phyloP scores from a whole-genome alignment of 495 filamentous ascomycete genomes.

The Daldinia grandis region DNA sequence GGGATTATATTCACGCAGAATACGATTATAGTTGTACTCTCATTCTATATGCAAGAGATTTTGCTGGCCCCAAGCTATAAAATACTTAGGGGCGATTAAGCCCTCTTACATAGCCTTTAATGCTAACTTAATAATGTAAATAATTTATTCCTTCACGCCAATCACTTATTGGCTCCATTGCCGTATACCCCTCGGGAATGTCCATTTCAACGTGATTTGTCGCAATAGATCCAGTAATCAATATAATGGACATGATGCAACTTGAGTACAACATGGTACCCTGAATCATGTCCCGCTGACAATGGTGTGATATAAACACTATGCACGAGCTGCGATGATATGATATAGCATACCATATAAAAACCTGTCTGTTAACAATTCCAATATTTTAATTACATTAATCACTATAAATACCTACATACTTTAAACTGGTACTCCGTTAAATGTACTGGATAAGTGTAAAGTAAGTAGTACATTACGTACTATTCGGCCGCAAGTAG shows the following conservation, averaged over 20 bases:
- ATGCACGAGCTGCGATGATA: background rate
- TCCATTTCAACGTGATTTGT: background rate
- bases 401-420: no score
- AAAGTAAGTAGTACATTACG: no score
- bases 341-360: background rate
- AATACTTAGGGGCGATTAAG: background rate
- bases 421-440: no score
- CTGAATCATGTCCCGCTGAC: background rate
- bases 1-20: constrained; percentile 9
- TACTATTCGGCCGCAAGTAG: no score
- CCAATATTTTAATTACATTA: no score
- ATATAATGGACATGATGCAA: background rate
- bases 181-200: background rate
- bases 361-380: background rate
- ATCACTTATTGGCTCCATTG: background rate
- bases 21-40: constrained; percentile 24
- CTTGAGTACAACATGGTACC: background rate
- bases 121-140: constrained; percentile 30
- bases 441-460: no score
- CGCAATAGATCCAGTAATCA: background rate
- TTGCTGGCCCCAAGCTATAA: background rate
- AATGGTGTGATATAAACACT: background rate
- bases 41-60: constrained; percentile 1
- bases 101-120: constrained; percentile 17
- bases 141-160: background rate